Percentiles rank a stretch among this genome's conserved stretches.
phyloP scores from a whole-genome alignment of 2,329 filamentous ascomycete genomes.

The Ceratocystis harringtonii region DNA sequence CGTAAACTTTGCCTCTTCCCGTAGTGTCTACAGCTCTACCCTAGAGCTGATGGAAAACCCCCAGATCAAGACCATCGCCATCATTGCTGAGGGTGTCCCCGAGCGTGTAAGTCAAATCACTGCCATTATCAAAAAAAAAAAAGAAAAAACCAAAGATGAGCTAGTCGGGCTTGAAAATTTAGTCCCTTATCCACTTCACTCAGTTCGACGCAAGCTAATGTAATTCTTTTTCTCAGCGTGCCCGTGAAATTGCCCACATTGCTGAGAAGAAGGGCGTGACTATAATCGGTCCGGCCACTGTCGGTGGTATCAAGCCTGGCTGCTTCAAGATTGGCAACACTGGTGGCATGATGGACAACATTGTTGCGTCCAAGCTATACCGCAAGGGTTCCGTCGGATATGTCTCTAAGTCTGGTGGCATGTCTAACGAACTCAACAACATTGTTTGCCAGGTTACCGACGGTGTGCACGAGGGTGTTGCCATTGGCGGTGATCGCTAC shows the following conservation, averaged over 20 bases:
- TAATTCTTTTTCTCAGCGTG: conserved; percentile 43
- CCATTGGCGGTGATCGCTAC: conserved; percentile 98
- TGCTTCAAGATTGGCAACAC: conserved; percentile 99
- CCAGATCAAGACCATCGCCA: conserved; percentile 97
- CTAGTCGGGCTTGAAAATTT: neutral
- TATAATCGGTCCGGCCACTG: conserved; percentile 95
- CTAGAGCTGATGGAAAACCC: conserved; percentile 96
- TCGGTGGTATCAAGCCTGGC: conserved; percentile 98
- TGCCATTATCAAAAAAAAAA: too few species aligned
- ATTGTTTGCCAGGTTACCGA: conserved; percentile 93
- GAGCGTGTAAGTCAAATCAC: conserved; percentile 58
- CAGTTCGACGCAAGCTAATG: neutral
- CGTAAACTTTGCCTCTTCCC: conserved; percentile 98
- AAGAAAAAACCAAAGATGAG: neutral
- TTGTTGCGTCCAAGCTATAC: conserved; percentile 99
- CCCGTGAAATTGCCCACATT: conserved; percentile 92
- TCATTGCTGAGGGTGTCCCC: conserved; percentile 97
- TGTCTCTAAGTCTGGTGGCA: conserved; percentile 98
- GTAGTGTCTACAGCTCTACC: conserved; percentile 95
- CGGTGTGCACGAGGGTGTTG: conserved; percentile 97
- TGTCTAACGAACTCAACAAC: conserved; percentile 99
- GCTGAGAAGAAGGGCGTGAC: conserved; percentile 98
- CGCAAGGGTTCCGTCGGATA: conserved; percentile 97
- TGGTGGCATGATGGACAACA: conserved; percentile 99
- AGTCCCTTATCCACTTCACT: neutral